A percentile compares a stretch with the other conserved stretches of the same genome.
These are phyloP conservation scores for Casuarina glauca DNA, from an alignment of 306 rosid genomes.

Conservation along the genomic window DNA sequence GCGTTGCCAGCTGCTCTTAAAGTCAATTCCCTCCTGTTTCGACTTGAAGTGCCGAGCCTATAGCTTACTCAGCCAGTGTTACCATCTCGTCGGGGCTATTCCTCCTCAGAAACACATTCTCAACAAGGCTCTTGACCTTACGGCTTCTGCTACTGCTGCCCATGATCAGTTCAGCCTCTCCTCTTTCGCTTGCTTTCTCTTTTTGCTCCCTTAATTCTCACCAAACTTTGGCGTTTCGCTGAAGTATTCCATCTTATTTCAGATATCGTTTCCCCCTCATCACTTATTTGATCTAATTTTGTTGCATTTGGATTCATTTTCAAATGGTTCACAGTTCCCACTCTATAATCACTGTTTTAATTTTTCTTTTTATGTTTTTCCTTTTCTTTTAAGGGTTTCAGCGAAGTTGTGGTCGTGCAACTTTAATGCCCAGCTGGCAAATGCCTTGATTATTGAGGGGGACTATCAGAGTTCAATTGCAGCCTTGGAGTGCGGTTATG, in stretches of 20 bases:
- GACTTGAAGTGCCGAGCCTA: constrained; percentile 86
- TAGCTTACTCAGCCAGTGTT: constrained; percentile 86
- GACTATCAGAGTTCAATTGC: constrained; percentile 74
- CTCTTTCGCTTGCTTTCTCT: background rate
- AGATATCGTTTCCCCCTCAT: background rate
- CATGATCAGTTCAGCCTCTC: constrained; percentile 31
- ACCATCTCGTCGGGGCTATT: constrained; percentile 89
- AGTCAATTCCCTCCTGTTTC: constrained; percentile 82
- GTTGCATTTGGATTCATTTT: background rate
- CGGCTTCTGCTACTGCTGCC: constrained; percentile 61
- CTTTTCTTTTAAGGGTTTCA: constrained; percentile 48
- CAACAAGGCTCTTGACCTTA: constrained; percentile 76
- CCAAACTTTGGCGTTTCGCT: no score
- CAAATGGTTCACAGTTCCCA: background rate
- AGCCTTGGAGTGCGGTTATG: constrained; percentile 73
- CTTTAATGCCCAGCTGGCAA: constrained; percentile 96
- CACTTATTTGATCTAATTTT: constrained; percentile 1
- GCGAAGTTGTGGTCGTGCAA: constrained; percentile 92
- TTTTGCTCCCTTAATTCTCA: no score
- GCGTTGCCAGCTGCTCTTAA: constrained; percentile 80
- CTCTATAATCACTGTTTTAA: constrained; percentile 24
- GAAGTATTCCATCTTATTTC: background rate
- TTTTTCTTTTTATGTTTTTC: background rate
- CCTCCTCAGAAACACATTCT: constrained; percentile 79
- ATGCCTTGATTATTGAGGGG: constrained; percentile 88